Evolutionary conservation across 768 basidiomycete species (phyloP).

Genomic region (Terana coerulea): DNA sequence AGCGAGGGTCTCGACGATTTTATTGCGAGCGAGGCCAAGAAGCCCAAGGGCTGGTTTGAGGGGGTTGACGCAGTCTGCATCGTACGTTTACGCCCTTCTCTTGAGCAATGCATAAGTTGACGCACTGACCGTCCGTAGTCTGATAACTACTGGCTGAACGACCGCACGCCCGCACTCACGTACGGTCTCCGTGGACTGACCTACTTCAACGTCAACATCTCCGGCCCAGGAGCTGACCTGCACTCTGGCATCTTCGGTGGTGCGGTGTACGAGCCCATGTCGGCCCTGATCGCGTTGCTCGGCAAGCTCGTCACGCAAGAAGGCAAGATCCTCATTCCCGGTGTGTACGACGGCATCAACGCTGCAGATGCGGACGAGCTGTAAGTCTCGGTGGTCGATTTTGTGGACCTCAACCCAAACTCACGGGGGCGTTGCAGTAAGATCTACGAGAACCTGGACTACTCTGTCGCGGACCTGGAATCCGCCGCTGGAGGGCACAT

Average conservation of each 20-base stretch:
- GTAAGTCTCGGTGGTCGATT: constrained; percentile 31
- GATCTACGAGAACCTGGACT: constrained; percentile 73
- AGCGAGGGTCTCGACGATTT: constrained; percentile 88
- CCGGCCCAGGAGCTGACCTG: constrained; percentile 80
- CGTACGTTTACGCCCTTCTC: constrained; percentile 36
- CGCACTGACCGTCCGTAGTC: too few species aligned
- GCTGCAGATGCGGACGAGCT: constrained; percentile 70
- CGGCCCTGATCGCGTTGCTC: constrained; percentile 80
- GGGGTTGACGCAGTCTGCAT: constrained; percentile 93
- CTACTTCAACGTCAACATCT: constrained; percentile 78
- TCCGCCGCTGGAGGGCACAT: constrained; percentile 62
- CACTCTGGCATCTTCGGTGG: constrained; percentile 87
- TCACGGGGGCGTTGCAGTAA: constrained; percentile 34
- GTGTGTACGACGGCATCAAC: constrained; percentile 81
- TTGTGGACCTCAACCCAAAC: background rate
- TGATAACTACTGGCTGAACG: constrained; percentile 93
- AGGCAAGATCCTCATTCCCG: constrained; percentile 86
- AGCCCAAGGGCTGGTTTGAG: constrained; percentile 72
- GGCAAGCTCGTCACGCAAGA: constrained; percentile 73
- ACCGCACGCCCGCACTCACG: constrained; percentile 72
- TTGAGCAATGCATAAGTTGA: too few species aligned
- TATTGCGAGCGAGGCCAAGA: constrained; percentile 66
- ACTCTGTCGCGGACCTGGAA: constrained; percentile 67
- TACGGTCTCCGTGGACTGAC: constrained; percentile 85
- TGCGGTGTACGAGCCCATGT: constrained; percentile 90